Base-by-base conservation (phyloP, 768 basidiomycete genomes). In the Obba rivulosa region DNA sequence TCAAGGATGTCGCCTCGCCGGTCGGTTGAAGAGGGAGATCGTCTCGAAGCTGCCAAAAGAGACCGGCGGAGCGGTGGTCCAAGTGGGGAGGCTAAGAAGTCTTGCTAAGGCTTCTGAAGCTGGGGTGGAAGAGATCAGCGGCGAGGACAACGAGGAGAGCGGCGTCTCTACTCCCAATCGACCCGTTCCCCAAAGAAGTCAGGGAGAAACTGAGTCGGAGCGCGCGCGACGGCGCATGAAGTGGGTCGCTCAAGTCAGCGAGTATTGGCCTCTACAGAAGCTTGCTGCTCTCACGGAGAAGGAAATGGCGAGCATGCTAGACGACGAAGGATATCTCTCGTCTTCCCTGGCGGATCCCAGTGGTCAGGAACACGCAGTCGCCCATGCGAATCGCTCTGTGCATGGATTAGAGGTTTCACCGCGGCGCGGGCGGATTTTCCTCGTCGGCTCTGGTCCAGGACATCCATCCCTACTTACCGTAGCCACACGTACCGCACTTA, bases 201-300 rank as follows among this genome's bases (percentile, higher is more conserved):
- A 57, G 8, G 37, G 54, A 1, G 85, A 86, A 53, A 69, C 62
- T 21, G 56, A 49, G 14, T 55, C 58, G 28, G 66, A 68, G 44
- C 53, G 56, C 20, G 69, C 77, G 45, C 72, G 68, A 49, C 74
- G 92, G 25, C 74, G 87, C 14, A 89, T 96, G 79, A 81, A 85
- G 64, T 97, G 92, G 91, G 85, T 96, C 3, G 84, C 92, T 0
- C 95, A 97, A 63, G 79, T 98, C 57, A 94, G 92, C 73, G 94
- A 97, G 63, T 97, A 96, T 64, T 97, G 92, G 90, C 85, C 92
- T 0, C 73, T 93, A 41, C 76, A 85, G 10, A 80, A 78, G 36
- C 76, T 97, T 8, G 84, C 90, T 0, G 64, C 68, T 9, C 77
- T 96, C 76, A 71, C 79, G 16, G 73, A 77, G 34, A 60, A 59